A percentile compares a stretch with the other conserved stretches of the same genome.
phyloP scores from a whole-genome alignment of 306 rosid species.

The Cucurbita moschata region DNA sequence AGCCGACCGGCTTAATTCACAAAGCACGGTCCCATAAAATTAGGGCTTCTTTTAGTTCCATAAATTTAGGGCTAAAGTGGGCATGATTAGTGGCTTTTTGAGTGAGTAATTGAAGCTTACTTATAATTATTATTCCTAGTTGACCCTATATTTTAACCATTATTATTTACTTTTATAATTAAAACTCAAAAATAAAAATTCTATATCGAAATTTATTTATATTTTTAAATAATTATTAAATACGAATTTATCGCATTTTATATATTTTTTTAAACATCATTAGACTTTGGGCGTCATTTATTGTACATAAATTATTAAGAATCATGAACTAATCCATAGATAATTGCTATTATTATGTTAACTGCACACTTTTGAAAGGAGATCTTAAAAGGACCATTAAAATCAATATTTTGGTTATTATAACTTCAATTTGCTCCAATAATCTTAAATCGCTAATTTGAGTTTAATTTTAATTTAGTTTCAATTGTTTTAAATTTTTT shows the following conservation, averaged over 20 bases:
- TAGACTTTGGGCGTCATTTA: not conserved
- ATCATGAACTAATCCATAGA: not conserved
- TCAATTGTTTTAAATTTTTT: no score
- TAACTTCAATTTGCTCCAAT: no score
- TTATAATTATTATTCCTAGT: not conserved
- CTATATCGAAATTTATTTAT: no score
- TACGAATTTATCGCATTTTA: not conserved
- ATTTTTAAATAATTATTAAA: no score
- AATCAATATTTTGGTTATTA: not conserved
- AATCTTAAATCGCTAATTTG: no score
- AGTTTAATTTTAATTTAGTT: no score
- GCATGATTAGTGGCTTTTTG: constrained; percentile 6
- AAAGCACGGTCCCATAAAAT: constrained; percentile 5
- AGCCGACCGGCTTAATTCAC: constrained; percentile 8
- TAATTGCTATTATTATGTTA: not conserved
- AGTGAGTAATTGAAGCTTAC: not conserved
- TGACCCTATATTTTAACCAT: not conserved
- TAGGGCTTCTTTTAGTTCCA: not conserved
- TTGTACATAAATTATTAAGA: not conserved
- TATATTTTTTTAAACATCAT: not conserved
- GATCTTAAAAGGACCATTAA: not conserved
- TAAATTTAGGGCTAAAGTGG: constrained; percentile 5
- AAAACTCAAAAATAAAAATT: not conserved
- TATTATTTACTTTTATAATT: constrained; percentile 1
- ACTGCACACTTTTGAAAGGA: not conserved